Evolutionary conservation across 805 yeast species (phyloP).

Genomic region (Ogataea methanolica): DNA sequence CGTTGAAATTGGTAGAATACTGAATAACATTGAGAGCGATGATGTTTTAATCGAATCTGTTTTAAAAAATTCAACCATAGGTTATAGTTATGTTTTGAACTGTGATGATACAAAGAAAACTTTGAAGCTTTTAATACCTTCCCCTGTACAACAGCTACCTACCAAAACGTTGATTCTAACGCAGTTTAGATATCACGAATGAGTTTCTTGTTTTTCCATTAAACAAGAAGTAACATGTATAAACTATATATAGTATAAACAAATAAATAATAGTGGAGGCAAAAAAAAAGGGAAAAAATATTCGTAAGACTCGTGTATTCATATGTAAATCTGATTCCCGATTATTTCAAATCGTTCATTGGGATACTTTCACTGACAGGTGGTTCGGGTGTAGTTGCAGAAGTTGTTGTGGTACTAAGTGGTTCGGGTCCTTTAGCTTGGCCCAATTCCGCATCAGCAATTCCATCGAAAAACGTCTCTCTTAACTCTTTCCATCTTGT

Average conservation of each 20-base stretch:
- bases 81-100: conserved; percentile 63
- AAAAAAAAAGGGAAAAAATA: background rate
- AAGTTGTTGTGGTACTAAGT: conserved; percentile 5
- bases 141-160: conserved; percentile 78
- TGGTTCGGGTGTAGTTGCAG: conserved; percentile 10
- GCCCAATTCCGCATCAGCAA: conserved; percentile 58
- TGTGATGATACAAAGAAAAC: conserved; percentile 67
- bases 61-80: conserved; percentile 43
- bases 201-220: conserved; percentile 5
- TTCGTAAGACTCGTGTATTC: background rate
- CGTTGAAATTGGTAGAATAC: conserved; percentile 21
- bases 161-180: conserved; percentile 70
- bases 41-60: conserved; percentile 27
- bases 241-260: too few species aligned
- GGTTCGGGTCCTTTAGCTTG: conserved; percentile 6
- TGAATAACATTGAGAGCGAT: conserved; percentile 33
- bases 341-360: conserved; percentile 7
- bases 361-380: conserved; percentile 7
- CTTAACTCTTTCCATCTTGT: conserved; percentile 89
- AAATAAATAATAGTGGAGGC: too few species aligned
- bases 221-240: background rate
- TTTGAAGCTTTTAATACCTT: conserved; percentile 73
- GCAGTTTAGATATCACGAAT: conserved; percentile 78
- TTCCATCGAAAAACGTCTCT: conserved; percentile 84
- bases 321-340: background rate